Evolutionary conservation across 2,329 filamentous ascomycete genomes (phyloP), one percentile per base, ranked within the genome.

Genomic region (Microdochium nivale): DNA sequence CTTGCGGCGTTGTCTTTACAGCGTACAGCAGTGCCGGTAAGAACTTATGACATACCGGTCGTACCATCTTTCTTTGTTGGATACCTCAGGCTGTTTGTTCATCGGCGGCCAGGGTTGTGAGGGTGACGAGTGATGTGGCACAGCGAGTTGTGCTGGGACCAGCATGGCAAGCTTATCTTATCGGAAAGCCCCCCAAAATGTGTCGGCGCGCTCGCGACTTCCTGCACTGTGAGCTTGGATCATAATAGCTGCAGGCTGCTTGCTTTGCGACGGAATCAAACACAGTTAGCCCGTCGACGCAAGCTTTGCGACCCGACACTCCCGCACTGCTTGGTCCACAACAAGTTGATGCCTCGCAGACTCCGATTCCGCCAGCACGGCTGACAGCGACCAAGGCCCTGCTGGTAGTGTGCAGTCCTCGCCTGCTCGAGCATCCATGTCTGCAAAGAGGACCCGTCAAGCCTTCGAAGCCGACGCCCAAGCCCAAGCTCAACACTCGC

Each of bases 371-470:
- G 27, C 27, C 27, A 44, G 9, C 16, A 44, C 40, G 40, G 40
- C 40, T 44, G 40, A 44, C 19, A 21, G 40, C 40, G 40, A 44
- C 8, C 21, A 24, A 44, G 40, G 40, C 40, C 40, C 19, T 23
- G 40, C 40, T 44, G 40, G 40, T n/a, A n/a, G n/a, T 11, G 40
- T 7, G 7, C 19, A 16, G 40, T 40, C 48, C 37, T 40, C 19
- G 52, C 40, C 40, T 44, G n/a, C n/a, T n/a, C n/a, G 21, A 24
- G 40, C 19, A 44, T 11, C 19, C 68, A 92, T 92, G 87, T 82
- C 87, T 59, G 79, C 71, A 70, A 97, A 94, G 81, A 84, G 90
- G 70, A 85, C 85, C 61, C 86, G 86, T 62, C 81, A 81, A 60
- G 79, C 82, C 60, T 95, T 88, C 68, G 90, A 95, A 73, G 81